phyloP scores from a whole-genome alignment of 208 protist species.

The Strigomonas galati region DNA sequence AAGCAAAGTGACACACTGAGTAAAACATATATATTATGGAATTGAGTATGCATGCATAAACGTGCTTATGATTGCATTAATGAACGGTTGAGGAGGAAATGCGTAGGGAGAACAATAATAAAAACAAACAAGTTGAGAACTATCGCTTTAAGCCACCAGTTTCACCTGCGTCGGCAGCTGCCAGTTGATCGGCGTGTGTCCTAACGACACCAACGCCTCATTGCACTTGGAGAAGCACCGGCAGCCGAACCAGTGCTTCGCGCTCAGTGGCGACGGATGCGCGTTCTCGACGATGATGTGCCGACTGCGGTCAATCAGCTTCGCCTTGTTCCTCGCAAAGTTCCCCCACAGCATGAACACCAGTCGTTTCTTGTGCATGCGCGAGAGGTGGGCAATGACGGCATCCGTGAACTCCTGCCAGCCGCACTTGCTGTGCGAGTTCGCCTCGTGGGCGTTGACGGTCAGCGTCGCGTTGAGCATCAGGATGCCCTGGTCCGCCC shows the following conservation, averaged over 20 bases:
- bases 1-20: neutral
- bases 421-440: constrained; percentile 91
- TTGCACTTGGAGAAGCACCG: constrained; percentile 88
- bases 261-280: constrained; percentile 88
- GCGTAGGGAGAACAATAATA: too few species aligned
- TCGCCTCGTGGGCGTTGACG: constrained; percentile 89
- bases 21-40: neutral
- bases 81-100: too few species aligned
- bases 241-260: constrained; percentile 70
- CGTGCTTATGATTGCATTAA: too few species aligned
- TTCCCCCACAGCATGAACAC: constrained; percentile 97
- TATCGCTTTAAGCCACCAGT: neutral
- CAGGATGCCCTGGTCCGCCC: constrained; percentile 96
- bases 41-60: too few species aligned
- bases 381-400: constrained; percentile 84
- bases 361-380: constrained; percentile 51
- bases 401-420: constrained; percentile 96
- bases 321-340: constrained; percentile 90
- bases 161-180: constrained; percentile 35
- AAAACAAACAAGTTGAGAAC: too few species aligned
- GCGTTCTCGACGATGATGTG: constrained; percentile 89
- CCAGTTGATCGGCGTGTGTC: constrained; percentile 82
- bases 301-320: constrained; percentile 74
- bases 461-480: constrained; percentile 97
- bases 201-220: constrained; percentile 43